Evolutionary conservation across 108 stramenopile genomes (phyloP), one percentile per base, ranked within the genome.

Genomic region (Nitzschia inconspicua): DNA sequence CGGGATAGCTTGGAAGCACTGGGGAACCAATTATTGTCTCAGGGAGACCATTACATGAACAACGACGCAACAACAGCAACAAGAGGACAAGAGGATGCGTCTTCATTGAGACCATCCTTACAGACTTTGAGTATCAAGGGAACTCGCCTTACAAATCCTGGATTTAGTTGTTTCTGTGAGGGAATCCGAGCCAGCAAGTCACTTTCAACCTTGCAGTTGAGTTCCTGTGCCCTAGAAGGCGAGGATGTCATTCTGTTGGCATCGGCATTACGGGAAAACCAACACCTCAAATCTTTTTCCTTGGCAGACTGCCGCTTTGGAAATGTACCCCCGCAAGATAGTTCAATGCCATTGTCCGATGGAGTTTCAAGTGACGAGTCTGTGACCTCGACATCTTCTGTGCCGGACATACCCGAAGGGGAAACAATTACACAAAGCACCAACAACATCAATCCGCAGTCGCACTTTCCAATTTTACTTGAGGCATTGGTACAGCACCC

Each of bases 251-350:
- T 19, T 22, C 10, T 66, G 10, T 41, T 66, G 43, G 50, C 65
- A 2, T 35, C 53, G 9, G 65, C 65, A 8, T 27, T 66, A 5
- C 34, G 23, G 20, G 11, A 43, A 26, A 56, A 56, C 42, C 34
- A 47, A 34, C 26, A 30, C 34, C 18, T 66, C 10, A 57, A 57
- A 13, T 30, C 55, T 9, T 41, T 56, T 14, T 57, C 43, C 54
- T 53, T 66, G 53, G 53, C 65, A 10, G 40, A 66, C 26, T 66
- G 65, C 20, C 55, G 57, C 5, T 36, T 64, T 27, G 62, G 49
- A 4, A 26, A 13, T 20, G 13, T 22, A 22, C 44, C 44, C 11
- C n/a, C 11, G 11, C 26, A 23, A 8, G 42, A 20, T 24, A 26
- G 8, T 20, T 19, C 46, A 47, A n/a, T n/a, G n/a, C n/a, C n/a